Evolutionary conservation across 2,329 filamentous ascomycete genomes (phyloP).

Genomic region (Xylaria digitata): DNA sequence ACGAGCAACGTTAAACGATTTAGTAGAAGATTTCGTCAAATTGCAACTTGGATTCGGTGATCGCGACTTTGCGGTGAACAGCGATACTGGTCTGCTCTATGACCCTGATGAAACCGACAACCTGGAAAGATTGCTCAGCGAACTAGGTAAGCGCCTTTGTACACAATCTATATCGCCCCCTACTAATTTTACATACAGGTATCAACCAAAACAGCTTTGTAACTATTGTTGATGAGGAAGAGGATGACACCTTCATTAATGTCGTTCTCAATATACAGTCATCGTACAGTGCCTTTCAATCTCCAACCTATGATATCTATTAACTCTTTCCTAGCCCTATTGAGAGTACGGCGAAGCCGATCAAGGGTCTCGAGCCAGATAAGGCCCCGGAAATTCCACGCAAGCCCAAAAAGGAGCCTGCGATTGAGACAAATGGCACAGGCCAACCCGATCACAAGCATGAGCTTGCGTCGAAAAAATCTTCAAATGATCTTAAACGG

Average conservation of each 20-base stretch:
- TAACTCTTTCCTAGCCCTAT: constrained; percentile 36
- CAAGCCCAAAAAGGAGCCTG: constrained; percentile 61
- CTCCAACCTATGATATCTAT: constrained; percentile 42
- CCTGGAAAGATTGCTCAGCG: constrained; percentile 78
- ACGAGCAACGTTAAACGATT: constrained; percentile 78
- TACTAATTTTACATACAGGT: constrained; percentile 57
- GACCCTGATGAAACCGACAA: constrained; percentile 92
- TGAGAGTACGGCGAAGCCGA: constrained; percentile 62
- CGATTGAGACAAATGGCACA: constrained; percentile 55
- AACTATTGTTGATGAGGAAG: constrained; percentile 86
- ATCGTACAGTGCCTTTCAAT: constrained; percentile 58
- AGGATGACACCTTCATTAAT: constrained; percentile 79
- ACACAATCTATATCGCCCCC: constrained; percentile 13
- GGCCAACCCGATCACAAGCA: constrained; percentile 56
- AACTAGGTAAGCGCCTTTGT: constrained; percentile 68
- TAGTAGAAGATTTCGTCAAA: constrained; percentile 81
- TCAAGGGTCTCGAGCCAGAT: constrained; percentile 60
- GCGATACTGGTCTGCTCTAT: constrained; percentile 81
- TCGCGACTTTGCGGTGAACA: constrained; percentile 80
- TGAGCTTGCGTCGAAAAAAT: constrained; percentile 52
- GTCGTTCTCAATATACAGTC: constrained; percentile 77
- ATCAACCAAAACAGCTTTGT: constrained; percentile 80
- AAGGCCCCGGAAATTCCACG: constrained; percentile 62
- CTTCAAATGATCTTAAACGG: constrained; percentile 60
- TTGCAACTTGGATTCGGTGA: constrained; percentile 79